Evolutionary conservation across 352 stramenopile genomes (phyloP), one percentile per base, ranked within the genome.

Genomic region (Pythium sp.): DNA sequence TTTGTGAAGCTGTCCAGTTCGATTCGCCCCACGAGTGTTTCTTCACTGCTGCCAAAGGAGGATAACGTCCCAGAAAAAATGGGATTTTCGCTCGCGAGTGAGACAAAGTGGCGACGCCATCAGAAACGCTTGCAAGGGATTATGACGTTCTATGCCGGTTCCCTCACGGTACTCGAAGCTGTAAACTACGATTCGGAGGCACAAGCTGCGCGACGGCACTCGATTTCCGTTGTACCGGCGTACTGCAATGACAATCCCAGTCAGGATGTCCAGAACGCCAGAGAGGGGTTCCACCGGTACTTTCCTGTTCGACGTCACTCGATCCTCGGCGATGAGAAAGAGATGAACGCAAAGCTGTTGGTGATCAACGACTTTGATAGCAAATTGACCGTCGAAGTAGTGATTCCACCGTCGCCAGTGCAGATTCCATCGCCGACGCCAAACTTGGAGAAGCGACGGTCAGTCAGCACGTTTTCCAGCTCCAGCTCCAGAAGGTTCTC

Each of bases 121-220:
- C 70, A 77, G 54, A 86, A 82, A 43, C 74, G 78, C 9, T 63
- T 86, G 56, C 74, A 75, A 7, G 78, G 74, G 18, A 71, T 84
- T n/a, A 70, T 76, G 59, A 67, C 75, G 34, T 82, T 81, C 34
- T 51, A 76, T 36, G 69, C 68, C 8, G 65, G 62, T 9, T 79
- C 70, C 58, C 58, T 68, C 0, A 22, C 65, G 11, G 70, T 84
- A 5, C 67, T 71, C 46, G n/a, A 72, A 11, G 67, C 74, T 24
- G 26, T 82, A 5, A 32, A 46, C 11, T 47, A 34, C 12, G 56
- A 67, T 20, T 22, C 46, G 26, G 53, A 62, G 6, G 30, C 20
- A 5, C 26, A 63, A 5, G 54, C 28, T 24, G 15, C 22, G 12
- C 76, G 78, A 7, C 76, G 78, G 2, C 49, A 61, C 38, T 86